These are phyloP conservation scores for Plicaturopsis crispa DNA, from an alignment of 768 basidiomycete genomes.

Conservation along the genomic window DNA sequence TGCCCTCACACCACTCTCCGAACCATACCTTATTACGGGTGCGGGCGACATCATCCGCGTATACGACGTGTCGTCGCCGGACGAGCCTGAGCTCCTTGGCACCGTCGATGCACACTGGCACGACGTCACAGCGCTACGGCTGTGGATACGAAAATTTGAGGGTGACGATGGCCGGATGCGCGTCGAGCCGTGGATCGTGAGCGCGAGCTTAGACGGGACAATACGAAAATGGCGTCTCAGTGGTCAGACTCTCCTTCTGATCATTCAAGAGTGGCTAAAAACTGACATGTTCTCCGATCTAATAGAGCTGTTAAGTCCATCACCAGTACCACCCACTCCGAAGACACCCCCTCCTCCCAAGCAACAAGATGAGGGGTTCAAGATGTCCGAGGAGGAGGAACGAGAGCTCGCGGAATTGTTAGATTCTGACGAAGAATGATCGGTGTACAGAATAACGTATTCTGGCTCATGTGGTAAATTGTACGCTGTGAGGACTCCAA, in stretches of 20 bases:
- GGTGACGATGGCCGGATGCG: conserved; percentile 37
- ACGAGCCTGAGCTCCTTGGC: conserved; percentile 63
- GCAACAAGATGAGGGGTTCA: conserved; percentile 20
- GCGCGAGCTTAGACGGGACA: conserved; percentile 80
- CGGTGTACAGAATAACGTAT: too few species aligned
- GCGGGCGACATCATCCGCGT: conserved; percentile 77
- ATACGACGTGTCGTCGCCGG: conserved; percentile 66
- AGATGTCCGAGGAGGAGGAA: conserved; percentile 85
- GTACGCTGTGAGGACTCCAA: not conserved
- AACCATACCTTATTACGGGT: conserved; percentile 76
- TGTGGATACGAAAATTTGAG: conserved; percentile 55
- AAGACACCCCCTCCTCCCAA: conserved; percentile 20
- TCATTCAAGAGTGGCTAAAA: too few species aligned
- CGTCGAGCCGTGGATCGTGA: conserved; percentile 77
- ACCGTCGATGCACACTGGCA: conserved; percentile 87
- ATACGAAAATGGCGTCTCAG: conserved; percentile 78
- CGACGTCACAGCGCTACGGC: conserved; percentile 68
- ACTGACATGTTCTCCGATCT: conserved; percentile 1
- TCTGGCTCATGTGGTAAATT: too few species aligned
- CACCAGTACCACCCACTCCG: conserved; percentile 14
- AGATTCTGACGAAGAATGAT: conserved; percentile 18
- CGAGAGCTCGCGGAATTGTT: conserved; percentile 80
- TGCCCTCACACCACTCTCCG: conserved; percentile 49
- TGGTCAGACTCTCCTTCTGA: conserved; percentile 30
- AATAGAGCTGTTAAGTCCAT: conserved; percentile 32